Evolutionary conservation across 805 yeast genomes (phyloP), one percentile per base, ranked within the genome.

Genomic region (Saccharomycopsis fodiens): DNA sequence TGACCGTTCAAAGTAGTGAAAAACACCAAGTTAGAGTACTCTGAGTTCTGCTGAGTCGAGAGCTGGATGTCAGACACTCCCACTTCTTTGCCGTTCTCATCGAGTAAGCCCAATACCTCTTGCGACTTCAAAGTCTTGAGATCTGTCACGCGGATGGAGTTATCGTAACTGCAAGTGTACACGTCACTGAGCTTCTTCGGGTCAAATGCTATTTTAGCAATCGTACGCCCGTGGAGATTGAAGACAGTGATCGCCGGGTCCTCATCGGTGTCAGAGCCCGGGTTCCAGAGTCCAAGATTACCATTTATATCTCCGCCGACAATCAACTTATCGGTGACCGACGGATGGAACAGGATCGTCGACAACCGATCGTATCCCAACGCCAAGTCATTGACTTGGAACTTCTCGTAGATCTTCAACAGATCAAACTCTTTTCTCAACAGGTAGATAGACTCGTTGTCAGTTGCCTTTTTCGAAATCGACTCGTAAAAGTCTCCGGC

Each of bases 251-350:
- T 74, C 34, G 78, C 74, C 4, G 73, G 74, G 19, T 65, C 72
- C 0, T 59, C 45, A 3, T 60, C 57, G n/a, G 55, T 52, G 20
- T 56, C 52, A 30, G 57, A 59, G 45, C 59, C 55, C 5, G 85
- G 82, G 37, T 89, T 79, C 97, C 97, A 91, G 13, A 93, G 70
- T 0, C 97, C 97, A 36, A 88, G 63, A 51, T 78, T 74, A 4
- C 98, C 98, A n/a, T 66, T 64, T 10, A 86, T 85, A 62, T 93
- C 98, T 39, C 97, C 97, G 1, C 88, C 96, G 27, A 85, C 59
- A 1, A 88, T 69, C 3, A 91, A 56, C 52, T 82, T 71, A 50
- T 78, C 78, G 1, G 70, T 72, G 0, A 58, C 59, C 0, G 84
- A 63, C 0, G 97, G 96, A 61, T 91, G 97, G 59, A 86, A 82